Percentiles rank a stretch among this genome's conserved stretches.
Conservation (phyloP, 1,284 basidiomycete species). For the Pyrrhoderma noxium region DNA sequence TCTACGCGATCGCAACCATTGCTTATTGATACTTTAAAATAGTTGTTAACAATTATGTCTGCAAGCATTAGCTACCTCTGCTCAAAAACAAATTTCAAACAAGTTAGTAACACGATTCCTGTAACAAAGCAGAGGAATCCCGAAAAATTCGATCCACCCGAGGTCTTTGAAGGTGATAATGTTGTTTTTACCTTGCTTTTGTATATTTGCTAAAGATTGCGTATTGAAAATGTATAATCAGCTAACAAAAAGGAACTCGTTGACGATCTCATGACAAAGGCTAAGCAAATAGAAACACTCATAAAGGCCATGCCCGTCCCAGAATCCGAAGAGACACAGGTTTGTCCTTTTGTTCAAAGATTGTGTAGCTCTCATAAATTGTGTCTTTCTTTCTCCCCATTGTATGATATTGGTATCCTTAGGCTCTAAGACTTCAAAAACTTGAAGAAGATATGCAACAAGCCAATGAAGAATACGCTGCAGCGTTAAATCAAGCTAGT, state of each 20-base stretch:
- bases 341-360: slow-evolving; percentile 27
- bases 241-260: slow-evolving; percentile 77
- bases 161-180: slow-evolving; percentile 55
- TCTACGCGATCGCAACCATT: background rate
- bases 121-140: slow-evolving; percentile 66
- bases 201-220: background rate
- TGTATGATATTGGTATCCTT: background rate
- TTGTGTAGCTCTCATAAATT: background rate
- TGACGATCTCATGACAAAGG: slow-evolving; percentile 69
- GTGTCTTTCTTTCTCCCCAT: background rate
- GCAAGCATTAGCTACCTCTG: slow-evolving; percentile 69
- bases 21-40: background rate
- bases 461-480: slow-evolving; percentile 67
- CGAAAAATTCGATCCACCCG: slow-evolving; percentile 62
- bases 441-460: slow-evolving; percentile 61
- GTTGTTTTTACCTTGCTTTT: background rate
- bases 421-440: slow-evolving; percentile 57
- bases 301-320: slow-evolving; percentile 70
- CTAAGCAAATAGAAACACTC: slow-evolving; percentile 77
- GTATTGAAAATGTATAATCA: slow-evolving; percentile 25
- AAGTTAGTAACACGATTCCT: slow-evolving; percentile 65
- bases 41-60: slow-evolving; percentile 81
- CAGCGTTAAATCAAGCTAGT: slow-evolving; percentile 70
- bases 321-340: slow-evolving; percentile 67
- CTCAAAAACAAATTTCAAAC: slow-evolving; percentile 61